These are phyloP conservation scores for Heterobasidion annosum DNA, from an alignment of 1,284 basidiomycete species.

Conservation along the genomic window DNA sequence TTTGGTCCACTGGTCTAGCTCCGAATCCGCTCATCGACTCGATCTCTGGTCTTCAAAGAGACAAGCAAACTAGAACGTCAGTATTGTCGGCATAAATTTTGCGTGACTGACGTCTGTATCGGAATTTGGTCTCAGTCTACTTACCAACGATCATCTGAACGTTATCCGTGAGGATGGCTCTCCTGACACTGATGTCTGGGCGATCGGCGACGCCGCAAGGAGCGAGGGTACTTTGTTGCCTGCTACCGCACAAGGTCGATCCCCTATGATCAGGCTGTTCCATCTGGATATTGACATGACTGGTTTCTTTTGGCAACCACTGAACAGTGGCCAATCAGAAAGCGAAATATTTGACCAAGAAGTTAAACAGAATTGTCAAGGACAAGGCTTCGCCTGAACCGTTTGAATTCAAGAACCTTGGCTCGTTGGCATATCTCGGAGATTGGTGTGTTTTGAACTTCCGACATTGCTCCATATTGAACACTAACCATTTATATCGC, in stretches of 20 bases:
- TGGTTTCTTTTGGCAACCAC: constrained; percentile 4
- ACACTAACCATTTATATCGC: neutral
- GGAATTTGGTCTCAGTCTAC: constrained; percentile 31
- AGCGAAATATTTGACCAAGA: constrained; percentile 63
- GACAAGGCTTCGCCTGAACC: constrained; percentile 29
- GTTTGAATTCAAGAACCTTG: constrained; percentile 66
- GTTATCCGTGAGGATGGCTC: constrained; percentile 48
- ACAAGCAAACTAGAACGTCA: constrained; percentile 53
- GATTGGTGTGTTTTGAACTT: constrained; percentile 42
- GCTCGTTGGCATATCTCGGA: constrained; percentile 78
- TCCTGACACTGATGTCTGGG: constrained; percentile 69
- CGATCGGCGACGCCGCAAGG: constrained; percentile 73
- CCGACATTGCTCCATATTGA: neutral
- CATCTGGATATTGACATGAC: constrained; percentile 1
- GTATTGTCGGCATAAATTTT: constrained; percentile 8
- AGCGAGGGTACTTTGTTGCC: constrained; percentile 60
- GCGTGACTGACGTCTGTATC: neutral
- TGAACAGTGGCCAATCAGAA: constrained; percentile 71
- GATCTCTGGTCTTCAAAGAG: constrained; percentile 52
- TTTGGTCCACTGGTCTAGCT: constrained; percentile 82
- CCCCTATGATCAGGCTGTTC: constrained; percentile 1
- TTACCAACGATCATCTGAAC: constrained; percentile 57
- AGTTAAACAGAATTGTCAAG: constrained; percentile 53
- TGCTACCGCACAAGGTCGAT: constrained; percentile 69
- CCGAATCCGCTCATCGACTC: constrained; percentile 69